Evolutionary conservation across 495 filamentous ascomycete genomes (phyloP).

Genomic region (Xylaria acuta): DNA sequence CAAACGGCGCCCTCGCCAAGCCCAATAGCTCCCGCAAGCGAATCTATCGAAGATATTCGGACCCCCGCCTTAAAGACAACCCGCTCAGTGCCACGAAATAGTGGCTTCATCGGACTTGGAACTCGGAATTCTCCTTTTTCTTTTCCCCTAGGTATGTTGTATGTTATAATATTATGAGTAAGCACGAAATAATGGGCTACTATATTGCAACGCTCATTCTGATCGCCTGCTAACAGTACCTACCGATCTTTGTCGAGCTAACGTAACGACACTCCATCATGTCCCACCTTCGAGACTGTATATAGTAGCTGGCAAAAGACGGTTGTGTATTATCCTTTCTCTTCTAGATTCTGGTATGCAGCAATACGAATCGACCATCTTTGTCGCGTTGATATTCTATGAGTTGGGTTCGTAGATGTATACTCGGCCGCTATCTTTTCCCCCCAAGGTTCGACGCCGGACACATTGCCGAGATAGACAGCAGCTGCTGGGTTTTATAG

Average conservation of each 20-base stretch:
- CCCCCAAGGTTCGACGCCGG: not conserved
- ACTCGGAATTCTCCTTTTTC: not conserved
- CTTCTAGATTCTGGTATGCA: too few relatives aligned
- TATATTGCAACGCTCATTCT: not conserved
- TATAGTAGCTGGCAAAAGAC: not conserved
- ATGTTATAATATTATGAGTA: not conserved
- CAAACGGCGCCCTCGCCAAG: constrained; percentile 18
- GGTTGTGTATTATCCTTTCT: not conserved
- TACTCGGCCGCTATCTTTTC: not conserved
- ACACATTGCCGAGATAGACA: not conserved
- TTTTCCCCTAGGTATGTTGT: not conserved
- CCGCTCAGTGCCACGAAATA: not conserved
- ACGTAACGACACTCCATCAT: not conserved
- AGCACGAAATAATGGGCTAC: too few relatives aligned
- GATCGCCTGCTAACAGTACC: not conserved
- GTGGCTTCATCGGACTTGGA: not conserved
- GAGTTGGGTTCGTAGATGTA: not conserved
- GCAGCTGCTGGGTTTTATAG: not conserved
- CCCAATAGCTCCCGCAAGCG: constrained; percentile 1
- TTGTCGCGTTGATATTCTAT: not conserved
- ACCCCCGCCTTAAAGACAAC: too few relatives aligned
- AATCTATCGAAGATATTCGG: not conserved
- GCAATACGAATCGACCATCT: not conserved
- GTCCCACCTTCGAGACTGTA: not conserved
- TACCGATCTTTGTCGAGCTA: not conserved